phyloP scores from a whole-genome alignment of 495 filamentous ascomycete genomes.

The Lasiosphaeria ovina region DNA sequence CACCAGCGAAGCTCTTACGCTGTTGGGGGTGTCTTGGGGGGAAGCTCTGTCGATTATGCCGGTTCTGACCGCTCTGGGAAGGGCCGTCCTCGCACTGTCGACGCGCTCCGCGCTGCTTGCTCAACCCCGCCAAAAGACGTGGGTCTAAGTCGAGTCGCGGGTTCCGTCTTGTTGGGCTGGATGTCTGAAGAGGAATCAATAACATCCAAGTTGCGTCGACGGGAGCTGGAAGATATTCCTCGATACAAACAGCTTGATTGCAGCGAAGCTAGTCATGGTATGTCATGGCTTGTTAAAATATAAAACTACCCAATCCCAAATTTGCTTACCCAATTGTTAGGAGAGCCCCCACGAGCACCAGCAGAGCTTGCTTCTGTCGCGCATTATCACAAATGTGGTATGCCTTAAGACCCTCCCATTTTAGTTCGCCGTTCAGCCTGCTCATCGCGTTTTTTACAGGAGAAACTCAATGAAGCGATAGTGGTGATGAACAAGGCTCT shows the following conservation, averaged over 20 bases:
- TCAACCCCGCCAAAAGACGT: slow-evolving; percentile 5
- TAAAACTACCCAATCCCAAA: not conserved
- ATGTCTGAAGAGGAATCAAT: too few relatives aligned
- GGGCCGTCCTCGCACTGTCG: slow-evolving; percentile 16
- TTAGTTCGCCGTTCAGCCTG: slow-evolving; percentile 8
- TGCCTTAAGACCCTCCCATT: slow-evolving; percentile 4
- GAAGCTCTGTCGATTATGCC: slow-evolving; percentile 21
- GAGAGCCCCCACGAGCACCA: slow-evolving; percentile 98
- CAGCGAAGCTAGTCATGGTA: not conserved
- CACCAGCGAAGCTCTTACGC: too few relatives aligned
- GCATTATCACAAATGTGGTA: slow-evolving; percentile 97
- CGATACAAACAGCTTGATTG: not conserved
- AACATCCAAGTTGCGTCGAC: too few relatives aligned
- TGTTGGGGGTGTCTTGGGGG: not conserved
- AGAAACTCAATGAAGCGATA: slow-evolving; percentile 95
- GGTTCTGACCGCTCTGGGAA: slow-evolving; percentile 17
- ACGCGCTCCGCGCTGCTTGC: slow-evolving; percentile 7
- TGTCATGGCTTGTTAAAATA: not conserved
- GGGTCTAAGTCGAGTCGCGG: not conserved
- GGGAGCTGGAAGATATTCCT: not conserved
- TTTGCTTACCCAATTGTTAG: slow-evolving; percentile 39
- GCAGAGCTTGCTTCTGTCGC: slow-evolving; percentile 86
- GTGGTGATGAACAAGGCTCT: slow-evolving; percentile 88
- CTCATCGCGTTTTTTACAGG: slow-evolving; percentile 53
- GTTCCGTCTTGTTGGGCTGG: too few relatives aligned